Percentiles rank a stretch among this genome's conserved stretches.
Conservation (phyloP, 73 alveolate species). For the Paramecium primaurelia region DNA sequence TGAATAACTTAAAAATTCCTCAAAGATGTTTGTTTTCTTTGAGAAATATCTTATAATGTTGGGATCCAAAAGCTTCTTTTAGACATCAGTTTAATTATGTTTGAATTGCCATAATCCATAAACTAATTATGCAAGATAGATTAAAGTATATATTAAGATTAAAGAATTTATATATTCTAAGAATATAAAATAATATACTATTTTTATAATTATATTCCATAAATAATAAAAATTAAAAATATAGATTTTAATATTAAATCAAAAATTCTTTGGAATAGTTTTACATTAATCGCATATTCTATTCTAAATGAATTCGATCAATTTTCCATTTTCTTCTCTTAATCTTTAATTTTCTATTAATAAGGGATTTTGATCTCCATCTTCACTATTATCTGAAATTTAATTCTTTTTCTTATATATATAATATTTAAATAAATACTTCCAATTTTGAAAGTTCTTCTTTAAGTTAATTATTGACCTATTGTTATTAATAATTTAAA, state of each 20-base stretch:
- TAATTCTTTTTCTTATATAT: not conserved
- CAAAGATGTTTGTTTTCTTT: no score
- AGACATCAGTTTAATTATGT: no score
- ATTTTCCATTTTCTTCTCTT: not conserved
- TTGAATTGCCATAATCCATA: no score
- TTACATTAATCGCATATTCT: not conserved
- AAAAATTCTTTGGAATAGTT: not conserved
- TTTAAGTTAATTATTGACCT: not conserved
- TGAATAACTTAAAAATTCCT: no score
- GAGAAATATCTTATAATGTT: no score
- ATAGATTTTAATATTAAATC: not conserved
- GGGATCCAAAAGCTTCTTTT: no score
- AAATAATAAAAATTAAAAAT: not conserved
- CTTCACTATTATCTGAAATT: not conserved
- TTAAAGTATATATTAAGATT: no score
- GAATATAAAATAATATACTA: no score
- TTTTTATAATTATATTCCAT: not conserved
- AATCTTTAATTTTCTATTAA: not conserved
- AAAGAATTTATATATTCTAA: no score
- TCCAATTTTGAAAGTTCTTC: not conserved
- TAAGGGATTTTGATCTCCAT: not conserved
- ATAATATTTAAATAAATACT: not conserved
- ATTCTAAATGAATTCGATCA: not conserved
- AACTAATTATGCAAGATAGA: no score
- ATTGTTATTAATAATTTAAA: not conserved